Evolutionary conservation across 2,329 filamentous ascomycete genomes (phyloP).

Genomic region (Diplodia sapinea): DNA sequence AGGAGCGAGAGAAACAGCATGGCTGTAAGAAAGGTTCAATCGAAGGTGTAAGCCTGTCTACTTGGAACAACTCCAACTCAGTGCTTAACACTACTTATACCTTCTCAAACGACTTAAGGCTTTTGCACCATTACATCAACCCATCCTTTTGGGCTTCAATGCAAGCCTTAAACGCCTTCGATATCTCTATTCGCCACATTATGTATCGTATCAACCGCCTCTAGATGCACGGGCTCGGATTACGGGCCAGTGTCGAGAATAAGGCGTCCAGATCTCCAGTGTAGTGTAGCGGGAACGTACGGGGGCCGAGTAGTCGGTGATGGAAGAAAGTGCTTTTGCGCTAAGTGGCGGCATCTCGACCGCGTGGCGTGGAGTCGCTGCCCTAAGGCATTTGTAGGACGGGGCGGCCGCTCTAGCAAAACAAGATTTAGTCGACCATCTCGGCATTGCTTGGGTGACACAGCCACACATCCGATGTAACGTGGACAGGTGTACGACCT

Average conservation of each 20-base stretch:
- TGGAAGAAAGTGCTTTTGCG: neutral
- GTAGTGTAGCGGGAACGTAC: neutral
- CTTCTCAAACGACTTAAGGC: neutral
- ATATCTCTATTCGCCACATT: neutral
- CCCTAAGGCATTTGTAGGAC: constrained; percentile 4
- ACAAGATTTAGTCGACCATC: neutral
- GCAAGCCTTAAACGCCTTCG: constrained; percentile 5
- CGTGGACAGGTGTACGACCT: neutral
- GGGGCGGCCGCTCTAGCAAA: neutral
- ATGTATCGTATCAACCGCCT: neutral
- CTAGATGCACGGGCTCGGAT: too few species aligned
- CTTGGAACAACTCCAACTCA: neutral
- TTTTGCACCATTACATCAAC: neutral
- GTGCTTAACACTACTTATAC: neutral
- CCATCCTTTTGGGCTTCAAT: neutral
- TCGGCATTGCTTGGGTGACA: neutral
- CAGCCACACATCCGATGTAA: neutral
- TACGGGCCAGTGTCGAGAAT: neutral
- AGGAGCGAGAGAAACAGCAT: neutral
- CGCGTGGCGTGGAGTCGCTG: neutral
- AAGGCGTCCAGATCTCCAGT: neutral
- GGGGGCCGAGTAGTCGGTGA: neutral
- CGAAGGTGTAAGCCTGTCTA: neutral
- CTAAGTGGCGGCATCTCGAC: constrained; percentile 3
- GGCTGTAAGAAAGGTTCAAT: neutral